Percentiles rank a stretch among this genome's conserved stretches.
phyloP scores from a whole-genome alignment of 1,284 basidiomycete genomes.

The Irpex rosettiformis region DNA sequence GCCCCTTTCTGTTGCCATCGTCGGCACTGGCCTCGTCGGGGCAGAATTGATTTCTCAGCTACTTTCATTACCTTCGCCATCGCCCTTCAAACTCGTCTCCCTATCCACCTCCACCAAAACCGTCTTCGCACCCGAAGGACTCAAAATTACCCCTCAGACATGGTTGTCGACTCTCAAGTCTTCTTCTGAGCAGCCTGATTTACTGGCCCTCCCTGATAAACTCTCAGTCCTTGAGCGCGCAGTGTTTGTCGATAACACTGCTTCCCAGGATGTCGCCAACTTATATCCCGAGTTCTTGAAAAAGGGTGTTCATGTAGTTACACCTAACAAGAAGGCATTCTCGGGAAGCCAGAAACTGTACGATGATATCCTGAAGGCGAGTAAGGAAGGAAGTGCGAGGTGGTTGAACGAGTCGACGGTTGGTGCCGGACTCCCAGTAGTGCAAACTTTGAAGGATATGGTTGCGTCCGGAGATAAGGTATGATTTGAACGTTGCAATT shows the following conservation, averaged over 20 bases:
- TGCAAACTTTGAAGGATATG: slow-evolving; percentile 89
- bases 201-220: slow-evolving; percentile 43
- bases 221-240: slow-evolving; percentile 41
- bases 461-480: slow-evolving; percentile 91
- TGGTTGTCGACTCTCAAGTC: slow-evolving; percentile 48
- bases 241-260: slow-evolving; percentile 93
- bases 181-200: slow-evolving; percentile 40
- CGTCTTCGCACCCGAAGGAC: slow-evolving; percentile 51
- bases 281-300: slow-evolving; percentile 83
- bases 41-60: slow-evolving; percentile 79
- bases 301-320: slow-evolving; percentile 85
- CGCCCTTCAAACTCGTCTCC: slow-evolving; percentile 71
- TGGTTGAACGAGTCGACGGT: slow-evolving; percentile 94
- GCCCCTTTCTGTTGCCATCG: slow-evolving; percentile 57
- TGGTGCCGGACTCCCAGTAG: slow-evolving; percentile 92
- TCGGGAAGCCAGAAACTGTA: slow-evolving; percentile 77
- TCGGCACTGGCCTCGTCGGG: slow-evolving; percentile 89
- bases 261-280: slow-evolving; percentile 79
- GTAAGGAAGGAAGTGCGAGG: slow-evolving; percentile 54
- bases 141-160: slow-evolving; percentile 32
- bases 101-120: slow-evolving; percentile 77
- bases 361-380: slow-evolving; percentile 61
- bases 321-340: slow-evolving; percentile 98
- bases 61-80: slow-evolving; percentile 57
- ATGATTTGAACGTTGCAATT: slow-evolving; percentile 16